phyloP scores from a whole-genome alignment of 2,329 filamentous ascomycete species.

The Davidsoniella neocaledoniae region DNA sequence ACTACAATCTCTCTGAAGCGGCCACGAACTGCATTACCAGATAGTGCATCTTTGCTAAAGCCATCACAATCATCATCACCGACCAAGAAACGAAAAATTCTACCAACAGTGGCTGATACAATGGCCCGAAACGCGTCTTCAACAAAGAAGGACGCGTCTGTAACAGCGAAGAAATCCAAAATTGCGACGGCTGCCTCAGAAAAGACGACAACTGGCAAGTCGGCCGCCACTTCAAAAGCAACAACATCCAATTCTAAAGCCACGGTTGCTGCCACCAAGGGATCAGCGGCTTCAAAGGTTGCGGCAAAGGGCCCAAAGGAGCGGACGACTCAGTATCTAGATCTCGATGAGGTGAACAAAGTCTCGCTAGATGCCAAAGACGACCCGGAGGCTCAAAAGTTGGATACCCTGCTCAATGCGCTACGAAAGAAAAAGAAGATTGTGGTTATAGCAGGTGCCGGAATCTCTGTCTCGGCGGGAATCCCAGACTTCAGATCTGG shows the following conservation, averaged over 20 bases:
- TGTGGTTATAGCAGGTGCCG: conserved; percentile 87
- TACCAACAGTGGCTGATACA: not conserved
- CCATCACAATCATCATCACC: not conserved
- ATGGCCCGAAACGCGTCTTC: conserved; percentile 16
- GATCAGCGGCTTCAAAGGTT: not conserved
- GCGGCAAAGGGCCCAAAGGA: conserved; percentile 25
- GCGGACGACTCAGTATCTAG: conserved; percentile 67
- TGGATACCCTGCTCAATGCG: conserved; percentile 55
- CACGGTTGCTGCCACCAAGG: not conserved
- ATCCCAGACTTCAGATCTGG: conserved; percentile 95
- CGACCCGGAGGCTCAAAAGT: conserved; percentile 35
- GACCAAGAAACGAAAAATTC: conserved; percentile 8
- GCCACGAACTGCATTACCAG: conserved; percentile 7
- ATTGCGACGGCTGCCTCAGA: not conserved
- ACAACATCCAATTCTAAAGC: not conserved
- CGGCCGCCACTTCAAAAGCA: not conserved
- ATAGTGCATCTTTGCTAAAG: not conserved
- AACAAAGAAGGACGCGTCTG: conserved; percentile 36
- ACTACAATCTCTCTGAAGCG: conserved; percentile 2
- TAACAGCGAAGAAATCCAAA: conserved; percentile 52
- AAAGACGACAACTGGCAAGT: not conserved
- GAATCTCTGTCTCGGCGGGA: conserved; percentile 91
- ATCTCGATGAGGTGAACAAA: conserved; percentile 35
- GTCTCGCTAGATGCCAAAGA: conserved; percentile 20
- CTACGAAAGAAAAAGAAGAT: conserved; percentile 88